Base-by-base conservation (phyloP, 768 basidiomycete genomes). In the Leccinum uliginosum region DNA sequence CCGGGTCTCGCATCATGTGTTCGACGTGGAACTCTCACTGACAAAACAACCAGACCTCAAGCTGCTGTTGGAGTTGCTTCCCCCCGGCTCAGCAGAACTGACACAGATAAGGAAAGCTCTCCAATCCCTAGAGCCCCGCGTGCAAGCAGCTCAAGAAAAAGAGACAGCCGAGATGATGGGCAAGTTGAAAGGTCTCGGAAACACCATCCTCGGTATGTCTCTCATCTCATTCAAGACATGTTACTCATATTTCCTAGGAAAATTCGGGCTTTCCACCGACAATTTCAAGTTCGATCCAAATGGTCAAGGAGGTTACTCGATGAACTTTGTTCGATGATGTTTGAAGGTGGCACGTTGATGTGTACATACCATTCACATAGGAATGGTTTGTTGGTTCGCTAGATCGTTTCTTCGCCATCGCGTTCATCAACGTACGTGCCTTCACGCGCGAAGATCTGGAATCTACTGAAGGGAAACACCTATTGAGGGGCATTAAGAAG, bases 241-340 rank as follows among this genome's bases (percentile, higher is more conserved):
- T 50, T 35, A 12, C 21, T 19, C 21, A 43, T 24, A 6, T 30
- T 51, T 52, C 14, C 49, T 17, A 95, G 92, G 93, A 3, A 91
- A 89, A 58, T 98, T 98, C 67, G 96, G 97, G 17, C 71, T 98
- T 60, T 93, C 89, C 14, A 98, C 95, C 0, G 87, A 98, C 68
- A 98, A 96, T 74, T 98, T 98, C 81, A 89, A 98, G 74, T 92
- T 99, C 65, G 86, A 86, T 58, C 92, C 92, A 17, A 95, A 96
- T 61, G 91, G 87, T 6, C 86, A 93, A 59, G 96, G 96, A n/a
- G 93, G 96, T 0, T 98, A 98, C 75, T 90, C 89, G 1, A 84
- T 98, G 82, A 90, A 91, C 65, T 97, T 98, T 68, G 76, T 75
- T 46, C 80, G 70, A 64, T 86, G 70, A 78, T 53, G 34, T 11